phyloP scores from a whole-genome alignment of 345 rosid species.

The Acer saccharum region DNA sequence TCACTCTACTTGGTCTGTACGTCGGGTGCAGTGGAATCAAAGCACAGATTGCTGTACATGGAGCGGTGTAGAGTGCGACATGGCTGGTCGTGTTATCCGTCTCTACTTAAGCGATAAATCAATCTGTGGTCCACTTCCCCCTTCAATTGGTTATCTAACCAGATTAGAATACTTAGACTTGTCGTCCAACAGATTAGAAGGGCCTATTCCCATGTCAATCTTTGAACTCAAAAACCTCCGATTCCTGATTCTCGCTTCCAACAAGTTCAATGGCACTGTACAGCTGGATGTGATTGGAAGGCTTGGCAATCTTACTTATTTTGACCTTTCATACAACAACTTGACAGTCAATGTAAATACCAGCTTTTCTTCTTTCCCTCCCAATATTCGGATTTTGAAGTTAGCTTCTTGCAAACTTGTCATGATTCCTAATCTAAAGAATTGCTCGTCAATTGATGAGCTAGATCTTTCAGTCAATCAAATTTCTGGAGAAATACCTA shows the following conservation, averaged over 20 bases:
- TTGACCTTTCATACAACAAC: conserved; percentile 44
- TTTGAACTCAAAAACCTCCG: conserved; percentile 30
- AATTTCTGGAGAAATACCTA: conserved; percentile 38
- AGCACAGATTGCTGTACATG: conserved; percentile 24
- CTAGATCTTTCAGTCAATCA: conserved; percentile 52
- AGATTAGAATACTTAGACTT: too few species aligned
- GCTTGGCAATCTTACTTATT: conserved; percentile 29
- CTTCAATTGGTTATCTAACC: too few species aligned
- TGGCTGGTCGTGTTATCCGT: conserved; percentile 15
- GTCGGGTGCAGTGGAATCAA: not conserved
- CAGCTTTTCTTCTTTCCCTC: not conserved
- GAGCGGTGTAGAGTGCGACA: conserved; percentile 20
- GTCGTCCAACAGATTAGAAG: too few species aligned
- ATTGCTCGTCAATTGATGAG: rapidly evolving
- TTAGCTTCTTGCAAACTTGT: conserved; percentile 2
- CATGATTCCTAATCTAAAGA: conserved; percentile 33
- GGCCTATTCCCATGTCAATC: too few species aligned
- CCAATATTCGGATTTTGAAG: conserved; percentile 17
- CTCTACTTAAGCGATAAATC: too few species aligned
- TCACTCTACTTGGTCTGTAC: not conserved
- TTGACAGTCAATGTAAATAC: conserved; percentile 24
- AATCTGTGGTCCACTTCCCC: too few species aligned
- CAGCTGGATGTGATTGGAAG: conserved; percentile 19
- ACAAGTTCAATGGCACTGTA: conserved; percentile 33
- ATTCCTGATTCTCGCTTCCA: conserved; percentile 13